These are phyloP conservation scores for Crithidia thermophila DNA, from an alignment of 208 protist genomes.

Conservation along the genomic window DNA sequence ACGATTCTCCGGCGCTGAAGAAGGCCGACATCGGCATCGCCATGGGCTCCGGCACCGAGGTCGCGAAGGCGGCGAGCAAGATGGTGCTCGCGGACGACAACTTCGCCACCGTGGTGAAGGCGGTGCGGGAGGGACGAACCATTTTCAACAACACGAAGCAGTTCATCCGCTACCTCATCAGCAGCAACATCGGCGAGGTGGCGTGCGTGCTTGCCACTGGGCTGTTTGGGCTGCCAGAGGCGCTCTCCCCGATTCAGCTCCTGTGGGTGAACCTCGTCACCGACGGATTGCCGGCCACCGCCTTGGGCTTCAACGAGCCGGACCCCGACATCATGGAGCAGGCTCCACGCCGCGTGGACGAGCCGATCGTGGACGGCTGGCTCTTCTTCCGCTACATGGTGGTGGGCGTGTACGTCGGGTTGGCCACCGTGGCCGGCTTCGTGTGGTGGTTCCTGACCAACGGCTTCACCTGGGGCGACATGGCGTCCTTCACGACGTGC, in stretches of 20 bases:
- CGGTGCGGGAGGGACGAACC: constrained; percentile 94
- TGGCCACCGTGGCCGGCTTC: constrained; percentile 84
- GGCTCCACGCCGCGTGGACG: constrained; percentile 79
- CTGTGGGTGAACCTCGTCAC: constrained; percentile 99
- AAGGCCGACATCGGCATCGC: constrained; percentile 98
- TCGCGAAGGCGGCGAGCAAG: constrained; percentile 96
- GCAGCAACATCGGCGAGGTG: constrained; percentile 97
- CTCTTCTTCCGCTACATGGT: constrained; percentile 87
- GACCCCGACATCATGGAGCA: constrained; percentile 92
- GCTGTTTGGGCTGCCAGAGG: constrained; percentile 92
- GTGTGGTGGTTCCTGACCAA: constrained; percentile 86
- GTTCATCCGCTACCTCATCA: constrained; percentile 98
- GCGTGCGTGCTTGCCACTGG: constrained; percentile 85
- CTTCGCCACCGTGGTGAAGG: constrained; percentile 97
- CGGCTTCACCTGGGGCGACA: constrained; percentile 71
- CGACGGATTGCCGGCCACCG: constrained; percentile 98
- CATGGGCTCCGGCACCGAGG: constrained; percentile 98
- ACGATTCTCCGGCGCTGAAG: constrained; percentile 97
- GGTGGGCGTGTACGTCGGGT: constrained; percentile 81
- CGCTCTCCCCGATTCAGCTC: constrained; percentile 96
- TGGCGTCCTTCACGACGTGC: constrained; percentile 64
- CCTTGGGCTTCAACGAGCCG: constrained; percentile 93
- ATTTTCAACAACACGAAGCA: constrained; percentile 98
- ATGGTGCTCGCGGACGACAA: constrained; percentile 97
- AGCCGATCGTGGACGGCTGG: constrained; percentile 90